A percentile compares a stretch with the other conserved stretches of the same genome.
Conservation (phyloP, 2,329 filamentous ascomycete genomes). For the Beauveria scarabaeidicola region DNA sequence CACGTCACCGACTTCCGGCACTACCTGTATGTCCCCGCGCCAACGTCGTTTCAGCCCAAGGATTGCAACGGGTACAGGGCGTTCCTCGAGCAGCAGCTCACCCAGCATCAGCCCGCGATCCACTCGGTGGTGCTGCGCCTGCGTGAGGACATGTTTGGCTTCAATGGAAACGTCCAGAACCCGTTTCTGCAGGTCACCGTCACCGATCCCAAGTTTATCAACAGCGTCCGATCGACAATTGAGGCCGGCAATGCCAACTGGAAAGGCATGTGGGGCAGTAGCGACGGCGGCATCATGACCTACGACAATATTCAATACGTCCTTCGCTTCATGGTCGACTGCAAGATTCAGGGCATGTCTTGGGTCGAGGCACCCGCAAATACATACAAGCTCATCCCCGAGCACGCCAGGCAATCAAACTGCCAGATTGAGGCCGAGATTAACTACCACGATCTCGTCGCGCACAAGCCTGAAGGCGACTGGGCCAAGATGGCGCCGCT, state of each 20-base stretch:
- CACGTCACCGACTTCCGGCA: constrained; percentile 95
- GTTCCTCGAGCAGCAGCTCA: constrained; percentile 72
- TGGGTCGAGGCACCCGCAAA: constrained; percentile 82
- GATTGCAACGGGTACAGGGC: constrained; percentile 73
- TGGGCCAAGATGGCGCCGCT: constrained; percentile 98
- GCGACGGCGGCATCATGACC: constrained; percentile 66
- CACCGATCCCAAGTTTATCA: constrained; percentile 78
- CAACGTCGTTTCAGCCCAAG: constrained; percentile 66
- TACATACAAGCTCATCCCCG: constrained; percentile 62
- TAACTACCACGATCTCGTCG: constrained; percentile 72
- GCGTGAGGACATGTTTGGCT: constrained; percentile 87
- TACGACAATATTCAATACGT: constrained; percentile 97
- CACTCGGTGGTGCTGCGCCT: constrained; percentile 74
- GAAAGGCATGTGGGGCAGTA: constrained; percentile 76
- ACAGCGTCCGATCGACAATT: constrained; percentile 64
- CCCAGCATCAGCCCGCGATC: constrained; percentile 65
- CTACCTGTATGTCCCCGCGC: constrained; percentile 89
- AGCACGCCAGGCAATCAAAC: constrained; percentile 68
- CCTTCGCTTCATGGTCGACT: constrained; percentile 96
- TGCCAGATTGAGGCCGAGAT: constrained; percentile 93
- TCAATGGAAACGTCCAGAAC: constrained; percentile 85
- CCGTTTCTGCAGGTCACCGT: constrained; percentile 92
- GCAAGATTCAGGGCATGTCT: constrained; percentile 87
- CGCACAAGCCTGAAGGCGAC: constrained; percentile 82
- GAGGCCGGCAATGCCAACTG: constrained; percentile 75